phyloP scores from a whole-genome alignment of 768 basidiomycete genomes.

The Ramaria rubella region DNA sequence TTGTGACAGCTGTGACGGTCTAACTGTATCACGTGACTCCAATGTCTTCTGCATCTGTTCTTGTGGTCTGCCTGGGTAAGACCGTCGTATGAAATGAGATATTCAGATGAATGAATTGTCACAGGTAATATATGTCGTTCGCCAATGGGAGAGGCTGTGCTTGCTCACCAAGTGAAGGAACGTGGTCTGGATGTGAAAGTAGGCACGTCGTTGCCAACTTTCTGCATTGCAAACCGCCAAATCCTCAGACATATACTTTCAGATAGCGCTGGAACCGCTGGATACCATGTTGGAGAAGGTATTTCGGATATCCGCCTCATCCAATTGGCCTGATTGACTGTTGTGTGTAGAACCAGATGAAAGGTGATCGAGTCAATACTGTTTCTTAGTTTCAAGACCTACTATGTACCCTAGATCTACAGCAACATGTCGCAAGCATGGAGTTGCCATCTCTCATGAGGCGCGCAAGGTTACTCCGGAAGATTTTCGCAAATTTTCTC shows the following conservation, averaged over 20 bases:
- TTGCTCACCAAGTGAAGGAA: constrained; percentile 58
- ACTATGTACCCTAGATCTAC: constrained; percentile 18
- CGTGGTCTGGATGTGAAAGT: constrained; percentile 63
- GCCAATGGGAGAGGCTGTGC: constrained; percentile 88
- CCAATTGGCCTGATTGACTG: neutral
- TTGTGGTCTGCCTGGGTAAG: constrained; percentile 65
- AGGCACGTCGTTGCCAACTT: constrained; percentile 18
- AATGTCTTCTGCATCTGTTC: constrained; percentile 34
- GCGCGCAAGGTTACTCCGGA: constrained; percentile 58
- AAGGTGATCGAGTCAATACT: constrained; percentile 37
- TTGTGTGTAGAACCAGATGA: constrained; percentile 57
- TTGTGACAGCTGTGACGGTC: neutral
- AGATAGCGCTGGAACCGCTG: constrained; percentile 81
- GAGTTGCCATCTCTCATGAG: constrained; percentile 60
- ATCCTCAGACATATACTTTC: neutral
- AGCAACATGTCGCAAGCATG: constrained; percentile 65
- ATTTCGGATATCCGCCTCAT: neutral
- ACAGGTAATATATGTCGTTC: constrained; percentile 80
- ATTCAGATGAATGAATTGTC: too few species aligned
- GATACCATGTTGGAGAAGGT: constrained; percentile 71
- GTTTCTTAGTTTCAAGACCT: neutral
- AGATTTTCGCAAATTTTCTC: constrained; percentile 73
- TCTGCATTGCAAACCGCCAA: neutral
- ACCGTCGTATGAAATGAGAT: neutral
- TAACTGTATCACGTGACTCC: constrained; percentile 6